Evolutionary conservation across 371 early-diverging fungal genomes (phyloP), one percentile per base, ranked within the genome.

Genomic region (Basidiobolus heterosporus): DNA sequence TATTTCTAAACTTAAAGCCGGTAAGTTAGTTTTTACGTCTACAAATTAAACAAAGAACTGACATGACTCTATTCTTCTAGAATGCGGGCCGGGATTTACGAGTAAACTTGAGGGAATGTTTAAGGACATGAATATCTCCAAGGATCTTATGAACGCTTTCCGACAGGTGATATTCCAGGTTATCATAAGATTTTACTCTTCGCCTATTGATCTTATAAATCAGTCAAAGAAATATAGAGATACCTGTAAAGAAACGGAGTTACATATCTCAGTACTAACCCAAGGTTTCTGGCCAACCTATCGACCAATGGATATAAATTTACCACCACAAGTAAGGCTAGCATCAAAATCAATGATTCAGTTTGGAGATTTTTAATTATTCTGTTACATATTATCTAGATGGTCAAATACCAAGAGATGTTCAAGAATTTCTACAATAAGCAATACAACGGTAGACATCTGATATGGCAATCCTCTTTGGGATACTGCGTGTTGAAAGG

Each of bases 41-140:
- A n/a, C n/a, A n/a, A n/a, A n/a, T n/a, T n/a, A n/a, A n/a, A n/a
- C n/a, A n/a, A n/a, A n/a, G n/a, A n/a, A n/a, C n/a, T n/a, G n/a
- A n/a, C 30, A 30, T 30, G 30, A 9, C 30, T 30, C 30, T 30
- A 9, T 9, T 30, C 9, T 30, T 30, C 9, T 30, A 70, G 93
- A 94, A 63, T 88, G 91, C 54, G 94, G 94, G 0, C 65, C 78
- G 4, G 87, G 75, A 20, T 92, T 83, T 55, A 93, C 94, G 11
- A 82, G 79, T 48, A 79, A 85, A 21, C 61, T 93, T 19, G 94
- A 95, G 51, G 85, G 78, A 13, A 96, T 92, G 95, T 85, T 93
- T 58, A 82, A 75, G 48, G 95, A 94, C 56, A 80, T 91, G 53
- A 72, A 77, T 23, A 49, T 83, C 2, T 91, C 91, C 0, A 54